These are phyloP conservation scores for Fagopyrum homotropicum DNA, from an alignment of 148 eudicot genomes.

Conservation along the genomic window DNA sequence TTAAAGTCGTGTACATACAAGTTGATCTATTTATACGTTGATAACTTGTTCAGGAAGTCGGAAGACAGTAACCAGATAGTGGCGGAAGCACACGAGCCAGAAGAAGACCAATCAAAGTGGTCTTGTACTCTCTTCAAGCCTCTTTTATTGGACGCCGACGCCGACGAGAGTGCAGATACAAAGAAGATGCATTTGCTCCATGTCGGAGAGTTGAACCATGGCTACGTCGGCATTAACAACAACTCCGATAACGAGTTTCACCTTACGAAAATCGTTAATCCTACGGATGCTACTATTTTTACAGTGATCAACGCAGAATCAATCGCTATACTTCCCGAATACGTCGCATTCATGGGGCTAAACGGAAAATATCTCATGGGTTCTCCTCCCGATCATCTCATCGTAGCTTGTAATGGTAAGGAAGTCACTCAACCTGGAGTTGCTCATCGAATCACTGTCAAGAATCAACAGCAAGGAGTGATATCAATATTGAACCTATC, in stretches of 20 bases:
- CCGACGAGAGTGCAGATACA: neutral
- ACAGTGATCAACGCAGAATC: neutral
- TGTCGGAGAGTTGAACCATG: neutral
- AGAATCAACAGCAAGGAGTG: too few relatives aligned
- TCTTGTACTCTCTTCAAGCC: constrained; percentile 1
- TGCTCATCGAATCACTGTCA: too few relatives aligned
- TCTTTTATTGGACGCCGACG: neutral
- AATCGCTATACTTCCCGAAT: neutral
- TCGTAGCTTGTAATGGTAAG: too few relatives aligned
- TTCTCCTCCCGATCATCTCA: too few relatives aligned
- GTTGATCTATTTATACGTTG: too few relatives aligned
- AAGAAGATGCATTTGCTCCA: neutral
- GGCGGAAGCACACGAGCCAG: neutral
- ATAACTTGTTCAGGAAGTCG: neutral
- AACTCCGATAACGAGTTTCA: neutral
- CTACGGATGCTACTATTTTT: neutral
- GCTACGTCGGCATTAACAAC: neutral
- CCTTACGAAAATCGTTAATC: neutral
- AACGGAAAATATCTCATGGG: neutral
- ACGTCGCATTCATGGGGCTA: neutral
- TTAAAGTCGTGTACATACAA: too few relatives aligned
- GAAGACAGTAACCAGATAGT: neutral
- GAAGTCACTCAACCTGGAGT: too few relatives aligned
- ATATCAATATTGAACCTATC: too few relatives aligned
- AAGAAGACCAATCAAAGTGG: constrained; percentile 4